Evolutionary conservation across 148 eudicot species (phyloP).

Genomic region (Dianthus caryophyllus): DNA sequence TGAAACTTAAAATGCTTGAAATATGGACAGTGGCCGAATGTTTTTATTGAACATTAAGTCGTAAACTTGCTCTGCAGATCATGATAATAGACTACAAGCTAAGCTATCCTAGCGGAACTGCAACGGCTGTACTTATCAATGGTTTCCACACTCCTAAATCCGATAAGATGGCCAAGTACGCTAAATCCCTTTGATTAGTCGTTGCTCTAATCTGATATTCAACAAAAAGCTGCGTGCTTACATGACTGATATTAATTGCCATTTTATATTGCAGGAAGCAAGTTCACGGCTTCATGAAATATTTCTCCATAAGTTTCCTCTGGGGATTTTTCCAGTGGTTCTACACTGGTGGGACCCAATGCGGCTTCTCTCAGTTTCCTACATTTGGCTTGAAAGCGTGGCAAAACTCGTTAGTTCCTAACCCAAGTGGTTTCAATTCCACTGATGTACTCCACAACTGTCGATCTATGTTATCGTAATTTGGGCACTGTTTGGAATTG

Average conservation of each 20-base stretch:
- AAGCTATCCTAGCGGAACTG: conserved; percentile 85
- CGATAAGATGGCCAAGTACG: conserved; percentile 71
- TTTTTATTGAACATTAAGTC: not conserved
- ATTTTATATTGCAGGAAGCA: conserved; percentile 55
- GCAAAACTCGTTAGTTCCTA: conserved; percentile 48
- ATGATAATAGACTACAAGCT: conserved; percentile 80
- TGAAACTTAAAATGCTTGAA: no score
- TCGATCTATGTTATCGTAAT: not conserved
- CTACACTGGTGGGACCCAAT: conserved; percentile 54
- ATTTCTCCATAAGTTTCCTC: conserved; percentile 60
- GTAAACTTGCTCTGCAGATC: conserved; percentile 36
- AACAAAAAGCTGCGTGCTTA: conserved; percentile 3
- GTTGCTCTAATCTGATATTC: not conserved
- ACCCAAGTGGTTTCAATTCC: not conserved
- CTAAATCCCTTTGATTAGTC: not conserved
- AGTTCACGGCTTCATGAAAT: conserved; percentile 58
- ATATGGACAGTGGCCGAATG: not conserved
- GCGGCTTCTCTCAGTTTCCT: conserved; percentile 74
- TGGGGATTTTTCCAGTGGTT: conserved; percentile 89
- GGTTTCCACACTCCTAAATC: conserved; percentile 79
- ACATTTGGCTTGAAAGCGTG: conserved; percentile 77
- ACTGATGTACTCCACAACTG: not conserved
- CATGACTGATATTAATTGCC: not conserved
- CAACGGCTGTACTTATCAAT: conserved; percentile 85
- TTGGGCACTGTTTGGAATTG: conserved; percentile 13